Base-by-base conservation (phyloP, 1,284 basidiomycete genomes). In the Paramarasmius palmivorus region DNA sequence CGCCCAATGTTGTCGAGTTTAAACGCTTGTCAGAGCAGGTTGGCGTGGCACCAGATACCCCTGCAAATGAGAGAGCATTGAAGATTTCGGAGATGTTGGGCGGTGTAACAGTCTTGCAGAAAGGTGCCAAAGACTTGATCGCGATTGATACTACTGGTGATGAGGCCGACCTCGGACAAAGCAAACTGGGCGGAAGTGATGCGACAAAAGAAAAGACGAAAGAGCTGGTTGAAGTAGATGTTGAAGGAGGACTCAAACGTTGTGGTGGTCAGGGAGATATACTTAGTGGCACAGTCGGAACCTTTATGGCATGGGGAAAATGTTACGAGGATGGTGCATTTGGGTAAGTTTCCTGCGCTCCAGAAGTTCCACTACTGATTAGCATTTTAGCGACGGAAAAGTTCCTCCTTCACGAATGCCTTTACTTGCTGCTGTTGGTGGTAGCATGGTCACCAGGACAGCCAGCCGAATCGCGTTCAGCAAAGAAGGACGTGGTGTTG, bases 211-310 rank as follows among this genome's bases (percentile, higher is more conserved):
- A 77, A 65, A 73, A 68, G 35, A 72, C 76, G 50, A 73, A 74
- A 49, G 83, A 88, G 62, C 78, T 84, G 1, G 68, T 93, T 10
- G 78, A 80, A 55, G 82, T 91, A 26, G 86, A 91, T 57, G 73
- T 78, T 0, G 73, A 82, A 52, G 96, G 96, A 2, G 93, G 94
- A 1, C 66, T 94, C 59, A 97, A 97, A 73, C 79, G 96, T 50
- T 95, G 94, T 62, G 96, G 96, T 19, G 95, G 95, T 1, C 96
- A 98, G 68, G 96, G 96, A 0, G 96, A 99, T 70, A 86, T 99
- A 44, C 71, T 99, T 50, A 90, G 88, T 60, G 96, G 96, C 4
- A 81, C 82, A 36, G 87, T 94, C 6, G 95, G 94, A 0, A 85
- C 93, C 0, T 85, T 97, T 67, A 76, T 98, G 56, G 95, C 95